Percentiles rank a stretch among this genome's conserved stretches.
These are phyloP conservation scores for Arthrinium puccinioides DNA, from an alignment of 2,329 filamentous ascomycete species.

Conservation along the genomic window DNA sequence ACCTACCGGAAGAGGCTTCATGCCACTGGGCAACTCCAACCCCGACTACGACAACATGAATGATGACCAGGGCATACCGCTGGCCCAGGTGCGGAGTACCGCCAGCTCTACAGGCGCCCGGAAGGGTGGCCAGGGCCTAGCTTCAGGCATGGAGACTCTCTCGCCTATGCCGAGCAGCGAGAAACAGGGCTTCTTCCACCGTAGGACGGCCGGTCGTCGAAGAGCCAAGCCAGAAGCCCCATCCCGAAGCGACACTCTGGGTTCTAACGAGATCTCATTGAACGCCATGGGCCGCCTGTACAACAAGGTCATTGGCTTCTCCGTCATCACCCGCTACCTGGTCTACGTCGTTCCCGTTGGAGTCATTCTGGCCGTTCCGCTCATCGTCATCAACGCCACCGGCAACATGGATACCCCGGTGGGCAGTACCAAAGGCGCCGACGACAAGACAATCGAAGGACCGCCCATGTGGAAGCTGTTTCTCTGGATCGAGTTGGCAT, in stretches of 20 bases:
- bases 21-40: slow-evolving; percentile 15
- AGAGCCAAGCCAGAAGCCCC: slow-evolving; percentile 31
- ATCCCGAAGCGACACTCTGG: slow-evolving; percentile 35
- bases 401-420: slow-evolving; percentile 31
- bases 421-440: slow-evolving; percentile 19
- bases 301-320: slow-evolving; percentile 56
- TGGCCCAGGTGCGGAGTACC: slow-evolving; percentile 48
- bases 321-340: slow-evolving; percentile 57
- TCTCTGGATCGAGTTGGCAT: slow-evolving; percentile 62
- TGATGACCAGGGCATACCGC: slow-evolving; percentile 38
- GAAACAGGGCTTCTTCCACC: slow-evolving; percentile 37
- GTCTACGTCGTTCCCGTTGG: slow-evolving; percentile 61
- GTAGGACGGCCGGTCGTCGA: slow-evolving; percentile 45
- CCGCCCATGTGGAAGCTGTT: slow-evolving; percentile 55
- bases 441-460: slow-evolving; percentile 21
- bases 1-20: slow-evolving; percentile 16
- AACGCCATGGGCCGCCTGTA: slow-evolving; percentile 62
- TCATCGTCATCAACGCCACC: slow-evolving; percentile 46
- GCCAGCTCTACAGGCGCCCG: slow-evolving; percentile 47
- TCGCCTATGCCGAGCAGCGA: slow-evolving; percentile 29
- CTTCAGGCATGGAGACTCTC: slow-evolving; percentile 22
- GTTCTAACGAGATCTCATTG: slow-evolving; percentile 45
- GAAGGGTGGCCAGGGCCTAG: slow-evolving; percentile 32
- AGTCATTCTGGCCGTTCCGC: slow-evolving; percentile 52
- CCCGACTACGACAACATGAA: slow-evolving; percentile 9